Base-by-base conservation (phyloP, 2,329 filamentous ascomycete species). In the Colletotrichum kahawae region DNA sequence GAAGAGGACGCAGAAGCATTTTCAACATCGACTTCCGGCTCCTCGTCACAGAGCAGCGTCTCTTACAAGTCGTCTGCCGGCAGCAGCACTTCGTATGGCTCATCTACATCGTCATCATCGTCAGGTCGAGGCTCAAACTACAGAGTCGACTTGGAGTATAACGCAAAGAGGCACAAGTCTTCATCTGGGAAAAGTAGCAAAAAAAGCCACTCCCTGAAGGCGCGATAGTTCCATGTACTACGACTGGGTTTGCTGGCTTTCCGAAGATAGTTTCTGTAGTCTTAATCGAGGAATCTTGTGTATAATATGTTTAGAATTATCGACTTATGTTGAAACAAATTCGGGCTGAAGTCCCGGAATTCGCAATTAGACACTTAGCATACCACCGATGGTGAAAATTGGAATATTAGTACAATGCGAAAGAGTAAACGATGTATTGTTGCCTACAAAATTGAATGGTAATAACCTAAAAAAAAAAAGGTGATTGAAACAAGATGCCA, bases 61-160 rank as follows among this genome's bases (percentile, higher is more conserved):
- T 73, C 57, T 16, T 63, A 73, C 29, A 75, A 73, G 13, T 36
- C 70, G 12, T 68, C 73, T 33, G 34, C 59, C 14, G 27, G 57
- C 4, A 72, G 43, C 29, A 73, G 43, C 21, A n/a, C 72, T 3
- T 75, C 72, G 16, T 36, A 71, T 27, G 34, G 57, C 9, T 67
- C 60, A 54, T 70, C 29, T 2, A 31, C 59, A 76, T 78, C 77
- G 77, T 24, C 74, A 10, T 69, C 29, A 2, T 48, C 59, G 74
- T 78, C 76, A 77, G 76, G 54, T 77, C 79, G 60, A 63, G 78
- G 48, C 4, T 57, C 72, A 14, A 14, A 33, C 14, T 83, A 82
- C 71, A 80, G 78, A 33, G 78, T 81, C 33, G 81, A 79, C 56
- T 63, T 83, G 54, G 82, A 83, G 43, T 80, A 82, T 63, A 76